Evolutionary conservation across 768 basidiomycete genomes (phyloP), one percentile per base, ranked within the genome.

Genomic region (Lactarius evosmus): DNA sequence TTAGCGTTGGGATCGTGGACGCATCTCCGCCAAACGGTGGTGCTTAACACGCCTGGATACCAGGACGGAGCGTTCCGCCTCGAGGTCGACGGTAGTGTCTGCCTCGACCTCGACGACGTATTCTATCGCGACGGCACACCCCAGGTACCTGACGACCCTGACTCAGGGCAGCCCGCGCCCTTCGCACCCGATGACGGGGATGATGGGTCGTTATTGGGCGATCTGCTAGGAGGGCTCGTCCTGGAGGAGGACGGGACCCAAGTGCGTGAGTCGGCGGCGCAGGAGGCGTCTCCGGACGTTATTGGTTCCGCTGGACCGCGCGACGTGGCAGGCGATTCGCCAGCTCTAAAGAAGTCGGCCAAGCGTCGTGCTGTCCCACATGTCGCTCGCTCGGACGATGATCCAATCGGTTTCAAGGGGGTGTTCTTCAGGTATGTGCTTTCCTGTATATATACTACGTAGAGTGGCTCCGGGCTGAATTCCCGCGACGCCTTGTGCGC

Each of bases 1-100:
- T 93, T 84, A 74, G 70, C 76, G 0, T 67, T 74, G 3, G 91
- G 90, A 0, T 76, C 72, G 41, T 94, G 91, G 91, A 92, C 91
- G 46, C 82, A 76, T 38, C 76, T 93, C 25, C 69, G 71, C n/a
- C 91, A 93, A 72, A 86, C 83, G 1, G 84, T 93, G 27, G 70
- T 73, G 44, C 79, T 93, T 58, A 93, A 93, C 69, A 88, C 87
- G 0, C 89, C 90, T 0, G 91, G 91, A 7, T 56, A 75, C 63
- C 84, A 82, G 63, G 83, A 93, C 68, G 91, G 91, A 3, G 70
- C 68, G 0, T 91, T 93, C 71, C 70, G 71, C 22, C 79, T 93
- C 11, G 78, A 82, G 36, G 85, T 90, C n/a, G 75, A 92, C 65
- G 88, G 86, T 0, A 65, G 72, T 60, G 69, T 67, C n/a, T 80